phyloP scores from a whole-genome alignment of 257 asterid species.

The Marsdenia floribunda region DNA sequence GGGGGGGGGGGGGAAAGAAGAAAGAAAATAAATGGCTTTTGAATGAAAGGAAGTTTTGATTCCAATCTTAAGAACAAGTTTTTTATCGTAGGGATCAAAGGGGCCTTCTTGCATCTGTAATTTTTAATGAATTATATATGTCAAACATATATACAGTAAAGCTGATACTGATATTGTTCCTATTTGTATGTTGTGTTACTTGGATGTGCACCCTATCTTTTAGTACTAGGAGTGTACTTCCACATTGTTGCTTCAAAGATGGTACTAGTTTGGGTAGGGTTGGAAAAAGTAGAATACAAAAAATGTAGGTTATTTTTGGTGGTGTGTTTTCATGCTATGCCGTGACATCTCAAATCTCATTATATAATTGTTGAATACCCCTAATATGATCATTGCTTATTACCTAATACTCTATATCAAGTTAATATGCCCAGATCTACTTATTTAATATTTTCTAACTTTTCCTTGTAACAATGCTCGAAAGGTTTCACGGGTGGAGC shows the following conservation, averaged over 20 bases:
- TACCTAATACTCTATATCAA: not conserved
- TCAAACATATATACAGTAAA: not conserved
- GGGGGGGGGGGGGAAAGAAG: too few relatives aligned
- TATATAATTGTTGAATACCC: not conserved
- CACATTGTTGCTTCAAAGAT: not conserved
- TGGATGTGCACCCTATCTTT: not conserved
- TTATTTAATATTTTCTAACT: conserved; percentile 2
- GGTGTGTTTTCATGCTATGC: not conserved
- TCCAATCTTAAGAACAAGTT: not conserved
- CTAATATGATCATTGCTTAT: not conserved
- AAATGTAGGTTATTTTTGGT: not conserved
- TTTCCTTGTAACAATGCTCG: conserved; percentile 9
- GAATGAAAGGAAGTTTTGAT: not conserved
- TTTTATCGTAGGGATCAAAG: not conserved
- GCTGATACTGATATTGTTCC: not conserved
- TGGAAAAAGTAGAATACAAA: not conserved
- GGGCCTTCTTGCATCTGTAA: not conserved
- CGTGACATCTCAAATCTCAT: not conserved
- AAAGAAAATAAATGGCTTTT: not conserved
- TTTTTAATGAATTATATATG: not conserved
- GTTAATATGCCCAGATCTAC: not conserved
- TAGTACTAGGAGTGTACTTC: not conserved
- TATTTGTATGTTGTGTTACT: not conserved
- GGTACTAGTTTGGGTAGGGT: not conserved
- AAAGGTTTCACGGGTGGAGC: conserved; percentile 96